phyloP scores from a whole-genome alignment of 2,329 filamentous ascomycete species.

The Aureobasidium sp. region DNA sequence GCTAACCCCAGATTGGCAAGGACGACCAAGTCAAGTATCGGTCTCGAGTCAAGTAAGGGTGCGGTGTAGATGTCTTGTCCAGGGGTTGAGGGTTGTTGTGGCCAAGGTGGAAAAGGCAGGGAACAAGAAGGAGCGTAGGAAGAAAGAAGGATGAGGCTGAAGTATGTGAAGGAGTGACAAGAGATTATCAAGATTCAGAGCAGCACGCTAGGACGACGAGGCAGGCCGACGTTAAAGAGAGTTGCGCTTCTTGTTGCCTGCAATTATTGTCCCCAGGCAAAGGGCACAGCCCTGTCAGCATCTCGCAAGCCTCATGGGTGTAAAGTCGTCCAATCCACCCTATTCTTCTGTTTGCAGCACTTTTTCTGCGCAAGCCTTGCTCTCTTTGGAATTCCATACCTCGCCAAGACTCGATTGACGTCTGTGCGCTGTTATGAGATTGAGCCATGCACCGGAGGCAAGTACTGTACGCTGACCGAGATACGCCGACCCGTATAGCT shows the following conservation, averaged over 20 bases:
- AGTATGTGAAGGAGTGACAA: not conserved
- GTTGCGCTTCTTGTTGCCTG: slow-evolving; percentile 5
- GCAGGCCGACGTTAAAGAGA: slow-evolving; percentile 4
- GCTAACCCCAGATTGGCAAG: slow-evolving; percentile 7
- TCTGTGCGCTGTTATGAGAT: not conserved
- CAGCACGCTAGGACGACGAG: not conserved
- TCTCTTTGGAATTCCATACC: not conserved
- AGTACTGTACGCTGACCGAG: not conserved
- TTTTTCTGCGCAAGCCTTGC: not conserved
- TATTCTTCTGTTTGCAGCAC: not conserved
- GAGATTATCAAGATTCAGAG: not conserved
- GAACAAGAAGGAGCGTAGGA: not conserved
- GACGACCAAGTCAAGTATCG: not conserved
- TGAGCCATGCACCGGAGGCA: not conserved
- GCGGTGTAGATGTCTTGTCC: not conserved
- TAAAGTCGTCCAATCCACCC: not conserved
- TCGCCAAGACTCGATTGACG: not conserved
- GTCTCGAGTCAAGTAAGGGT: not conserved
- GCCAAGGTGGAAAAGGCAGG: not conserved
- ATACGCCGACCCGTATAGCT: not conserved
- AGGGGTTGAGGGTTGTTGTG: not conserved
- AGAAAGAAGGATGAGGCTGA: not conserved
- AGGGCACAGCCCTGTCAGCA: not conserved
- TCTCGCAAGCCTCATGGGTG: not conserved
- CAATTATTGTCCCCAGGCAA: not conserved